Evolutionary conservation across 768 basidiomycete species (phyloP).

Genomic region (Lentinula raphanica): DNA sequence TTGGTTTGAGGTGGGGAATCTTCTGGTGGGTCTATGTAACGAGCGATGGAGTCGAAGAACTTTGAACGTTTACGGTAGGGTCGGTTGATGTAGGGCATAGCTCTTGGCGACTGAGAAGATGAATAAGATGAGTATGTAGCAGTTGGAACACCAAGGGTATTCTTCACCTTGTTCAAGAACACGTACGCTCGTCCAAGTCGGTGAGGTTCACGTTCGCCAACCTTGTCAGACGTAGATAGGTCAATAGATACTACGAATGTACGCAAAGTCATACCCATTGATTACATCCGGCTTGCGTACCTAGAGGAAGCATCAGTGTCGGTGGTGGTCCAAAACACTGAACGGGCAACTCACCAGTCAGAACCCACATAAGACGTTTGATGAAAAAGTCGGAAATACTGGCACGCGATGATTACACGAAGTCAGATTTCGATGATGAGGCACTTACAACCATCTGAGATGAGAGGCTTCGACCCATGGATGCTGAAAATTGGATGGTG

Average conservation of each 20-base stretch:
- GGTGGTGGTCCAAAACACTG: constrained; percentile 15
- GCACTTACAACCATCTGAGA: constrained; percentile 51
- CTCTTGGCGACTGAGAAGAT: constrained; percentile 40
- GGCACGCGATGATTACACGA: background rate
- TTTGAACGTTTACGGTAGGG: constrained; percentile 43
- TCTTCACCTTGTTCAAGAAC: constrained; percentile 51
- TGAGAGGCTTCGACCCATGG: constrained; percentile 54
- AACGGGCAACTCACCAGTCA: constrained; percentile 36
- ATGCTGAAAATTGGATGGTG: constrained; percentile 29
- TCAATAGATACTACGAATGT: too few relatives aligned
- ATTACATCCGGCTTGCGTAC: constrained; percentile 52
- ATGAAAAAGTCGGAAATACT: constrained; percentile 53
- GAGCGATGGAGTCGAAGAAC: constrained; percentile 40
- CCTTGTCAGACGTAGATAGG: constrained; percentile 27
- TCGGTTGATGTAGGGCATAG: constrained; percentile 57
- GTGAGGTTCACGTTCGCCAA: constrained; percentile 48
- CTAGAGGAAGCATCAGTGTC: constrained; percentile 26
- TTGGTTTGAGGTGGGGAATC: constrained; percentile 40
- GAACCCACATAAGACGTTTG: constrained; percentile 53
- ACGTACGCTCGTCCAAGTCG: constrained; percentile 58
- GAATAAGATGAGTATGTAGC: background rate
- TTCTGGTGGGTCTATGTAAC: constrained; percentile 55
- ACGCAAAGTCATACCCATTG: constrained; percentile 42
- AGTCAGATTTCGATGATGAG: background rate
- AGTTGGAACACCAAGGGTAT: background rate